Base-by-base conservation (phyloP, 768 basidiomycete species). In the Austroboletus eburneus region DNA sequence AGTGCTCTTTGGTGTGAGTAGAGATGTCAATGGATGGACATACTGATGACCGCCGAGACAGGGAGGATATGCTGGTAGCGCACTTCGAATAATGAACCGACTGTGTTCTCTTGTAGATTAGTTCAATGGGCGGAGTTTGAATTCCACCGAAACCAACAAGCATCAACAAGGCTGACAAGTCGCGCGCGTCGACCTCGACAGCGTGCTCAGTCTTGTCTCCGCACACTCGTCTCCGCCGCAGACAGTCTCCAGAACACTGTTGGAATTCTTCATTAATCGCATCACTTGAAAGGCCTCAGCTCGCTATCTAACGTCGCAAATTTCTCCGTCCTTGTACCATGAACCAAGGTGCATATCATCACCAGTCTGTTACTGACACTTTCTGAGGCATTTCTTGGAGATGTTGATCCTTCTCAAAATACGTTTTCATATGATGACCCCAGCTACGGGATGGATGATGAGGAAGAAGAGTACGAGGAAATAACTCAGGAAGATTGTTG, bases 401-500 rank as follows among this genome's bases (percentile, higher is more conserved):
- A 80, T 61, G 69, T 67, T 47, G 66, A 74, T 57, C 55, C 69
- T 32, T 58, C 70, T 3, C 79, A 80, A 58, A 69, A 72, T 24
- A 27, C 62, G 1, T 77, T 78, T 49, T 55, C 73, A 10, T 83
- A 81, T 54, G 85, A 85, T 57, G 81, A 85, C 47, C 69, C 78
- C 13, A 75, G 69, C 44, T 78, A 76, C 56, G 78, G 68, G 27
- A 70, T 72, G 64, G 80, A 83, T 18, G 80, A 83, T 35, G 69
- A 68, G 34, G 70, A 73, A 43, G 69, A 76, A 25, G 74, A 75
- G n/a, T 78, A 78, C 50, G 85, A 85, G 59, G 85, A 88, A 61
- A 86, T 92, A 66, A 89, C 89, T 0, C 91, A 91, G 59, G 91
- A 93, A 65, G 91, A 92, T 60, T 92, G 91, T 66, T 95, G 91